Evolutionary conservation across 139 green algal genomes (phyloP), one percentile per base, ranked within the genome.

Genomic region (Mesostigma viride): DNA sequence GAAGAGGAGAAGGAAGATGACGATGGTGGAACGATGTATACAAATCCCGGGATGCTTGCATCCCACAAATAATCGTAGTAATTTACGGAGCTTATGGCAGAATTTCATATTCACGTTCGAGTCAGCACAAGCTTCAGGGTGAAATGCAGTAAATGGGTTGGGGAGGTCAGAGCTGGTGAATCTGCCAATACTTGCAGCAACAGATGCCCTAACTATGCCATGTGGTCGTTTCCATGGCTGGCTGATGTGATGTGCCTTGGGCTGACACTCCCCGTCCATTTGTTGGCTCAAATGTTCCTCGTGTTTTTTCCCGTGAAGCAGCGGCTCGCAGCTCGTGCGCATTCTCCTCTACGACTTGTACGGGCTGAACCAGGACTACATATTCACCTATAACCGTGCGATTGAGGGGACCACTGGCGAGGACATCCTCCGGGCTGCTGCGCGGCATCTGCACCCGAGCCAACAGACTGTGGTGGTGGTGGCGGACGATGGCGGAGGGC

Each of bases 291-390:
- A 24, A 8, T 8, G 11, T 14, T 8, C 53, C 53, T 33, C 53
- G 14, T 62, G 14, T 62, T 30, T 62, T 14, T 34, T 64, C 31
- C n/a, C n/a, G n/a, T n/a, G n/a, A n/a, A n/a, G n/a, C 67, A 73
- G 56, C 30, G 65, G 65, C 6, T 20, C 33, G 3, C 70, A 76
- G 45, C 27, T 76, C 44, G 34, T 28, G 26, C 64, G 70, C 32
- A 76, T 76, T 24, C 76, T 76, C 44, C 76, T 34, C 26, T 76
- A 76, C 27, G 64, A 74, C n/a, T 53, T 76, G 14, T 76, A 76
- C 36, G 70, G 70, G 3, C 24, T 76, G 20, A 35, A 68, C 59
- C 58, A 74, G 35, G 68, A 73, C 32, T 73, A 40, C 53, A 27
- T 73, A 6, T 73, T 73, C 61, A 28, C 68, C n/a, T 73, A 69